Base-by-base conservation (phyloP, 768 basidiomycete species). In the Podaxis sp. region DNA sequence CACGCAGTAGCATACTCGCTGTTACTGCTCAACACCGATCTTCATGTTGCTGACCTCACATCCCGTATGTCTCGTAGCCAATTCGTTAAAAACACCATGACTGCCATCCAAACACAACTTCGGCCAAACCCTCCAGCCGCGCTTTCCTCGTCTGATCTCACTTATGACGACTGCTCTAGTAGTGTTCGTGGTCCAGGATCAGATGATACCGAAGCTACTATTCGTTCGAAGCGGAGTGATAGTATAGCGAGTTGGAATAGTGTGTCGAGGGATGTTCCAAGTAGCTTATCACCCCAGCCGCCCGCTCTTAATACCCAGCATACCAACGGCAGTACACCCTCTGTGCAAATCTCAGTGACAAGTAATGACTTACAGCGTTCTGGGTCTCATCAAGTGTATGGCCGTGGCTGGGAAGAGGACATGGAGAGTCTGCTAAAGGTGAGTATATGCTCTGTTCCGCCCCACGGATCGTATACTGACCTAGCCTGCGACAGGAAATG, bases 1-100 rank as follows among this genome's bases (percentile, higher is more conserved):
- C 97, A 99, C 66, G 91, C 93, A 1, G 90, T 95, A 51, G 82
- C 93, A 1, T 98, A 96, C 68, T 97, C 95, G 2, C 82, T 99
- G 40, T 77, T 99, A 0, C 81, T 98, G 35, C 83, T 98, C 55
- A 99, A 99, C 76, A 99, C 97, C 27, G 97, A 99, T 72, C 82
- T 99, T 36, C 96, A 99, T 72, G 89, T 99, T 54, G 97, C 95
- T 35, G 95, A 98, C 38, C 79, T 97, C 27, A 72, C 85, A 16
- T 85, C 82, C 2, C 88, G 92, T 62, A 99, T 98, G 97, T 95
- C 96, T 1, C 85, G 91, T 18, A 81, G 68, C 55, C 95, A 98
- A 68, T 99, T 98, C 72, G 87, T 98, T 5, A 84, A 88, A 53
- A 98, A 98, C 71, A 98, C 95, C 1, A 82, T 98, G 71, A 76